Conservation (phyloP, 192 early-diverging fungal species). For the Rhizophlyctis rosea region DNA sequence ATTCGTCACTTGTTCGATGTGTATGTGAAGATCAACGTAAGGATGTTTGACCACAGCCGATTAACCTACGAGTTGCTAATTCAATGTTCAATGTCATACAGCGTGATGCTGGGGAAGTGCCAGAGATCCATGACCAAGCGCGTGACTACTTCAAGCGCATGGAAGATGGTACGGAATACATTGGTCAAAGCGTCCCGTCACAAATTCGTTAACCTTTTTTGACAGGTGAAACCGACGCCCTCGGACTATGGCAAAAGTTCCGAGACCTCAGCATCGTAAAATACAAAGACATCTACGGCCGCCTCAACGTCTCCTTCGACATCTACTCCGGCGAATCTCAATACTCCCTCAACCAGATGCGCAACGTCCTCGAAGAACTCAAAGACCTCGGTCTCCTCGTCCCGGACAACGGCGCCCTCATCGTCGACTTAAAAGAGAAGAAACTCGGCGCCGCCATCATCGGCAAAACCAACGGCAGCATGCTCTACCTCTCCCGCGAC, state of each 20-base stretch:
- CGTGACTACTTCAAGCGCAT: constrained; percentile 90
- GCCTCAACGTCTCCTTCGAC: constrained; percentile 90
- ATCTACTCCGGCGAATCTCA: constrained; percentile 95
- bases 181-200: not conserved
- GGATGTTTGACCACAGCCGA: constrained; percentile 6
- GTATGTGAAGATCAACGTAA: constrained; percentile 81
- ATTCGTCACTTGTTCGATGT: constrained; percentile 91
- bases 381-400: constrained; percentile 67
- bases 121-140: constrained; percentile 73
- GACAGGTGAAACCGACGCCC: constrained; percentile 67
- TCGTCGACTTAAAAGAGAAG: constrained; percentile 78
- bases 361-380: constrained; percentile 68
- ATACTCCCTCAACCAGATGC: constrained; percentile 62
- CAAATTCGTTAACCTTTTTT: not conserved
- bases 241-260: constrained; percentile 85
- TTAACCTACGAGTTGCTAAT: too few relatives aligned
- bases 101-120: constrained; percentile 62
- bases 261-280: constrained; percentile 84
- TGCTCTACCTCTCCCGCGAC: constrained; percentile 93
- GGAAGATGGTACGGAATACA: constrained; percentile 69
- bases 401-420: constrained; percentile 78
- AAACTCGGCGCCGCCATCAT: constrained; percentile 83
- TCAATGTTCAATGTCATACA: too few relatives aligned
- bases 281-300: constrained; percentile 87
- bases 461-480: constrained; percentile 86